Evolutionary conservation across 768 basidiomycete genomes (phyloP).

Genomic region (Leucosporidium yakuticum): DNA sequence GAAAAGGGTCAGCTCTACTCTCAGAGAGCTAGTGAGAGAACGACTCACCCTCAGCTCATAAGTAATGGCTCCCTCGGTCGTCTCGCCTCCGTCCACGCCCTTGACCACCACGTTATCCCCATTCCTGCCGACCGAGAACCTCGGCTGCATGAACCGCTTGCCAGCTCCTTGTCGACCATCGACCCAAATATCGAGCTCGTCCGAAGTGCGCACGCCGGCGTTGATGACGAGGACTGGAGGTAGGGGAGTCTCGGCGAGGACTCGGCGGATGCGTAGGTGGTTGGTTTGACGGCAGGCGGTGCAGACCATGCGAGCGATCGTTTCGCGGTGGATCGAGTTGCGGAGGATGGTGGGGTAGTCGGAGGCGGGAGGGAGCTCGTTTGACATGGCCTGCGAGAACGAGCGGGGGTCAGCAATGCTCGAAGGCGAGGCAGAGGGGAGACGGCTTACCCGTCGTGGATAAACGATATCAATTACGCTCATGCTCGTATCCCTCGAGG

Average conservation of each 20-base stretch:
- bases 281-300: constrained; percentile 71
- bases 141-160: constrained; percentile 56
- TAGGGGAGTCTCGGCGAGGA: constrained; percentile 55
- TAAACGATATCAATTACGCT: constrained; percentile 83
- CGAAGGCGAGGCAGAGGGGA: not conserved
- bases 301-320: constrained; percentile 80
- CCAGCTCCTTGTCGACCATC: constrained; percentile 47
- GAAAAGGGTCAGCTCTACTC: not conserved
- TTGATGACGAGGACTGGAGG: constrained; percentile 84
- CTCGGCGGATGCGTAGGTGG: constrained; percentile 64
- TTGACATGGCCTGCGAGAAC: constrained; percentile 38
- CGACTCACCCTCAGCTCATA: constrained; percentile 70
- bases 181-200: constrained; percentile 67
- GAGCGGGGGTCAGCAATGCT: not conserved
- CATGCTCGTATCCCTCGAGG: constrained; percentile 69
- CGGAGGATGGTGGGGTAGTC: constrained; percentile 66
- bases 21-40: not conserved
- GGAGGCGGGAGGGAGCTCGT: constrained; percentile 43
- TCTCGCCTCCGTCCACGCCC: constrained; percentile 53
- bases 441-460: constrained; percentile 63
- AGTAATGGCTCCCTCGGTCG: constrained; percentile 47
- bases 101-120: constrained; percentile 50
- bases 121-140: constrained; percentile 34
- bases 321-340: constrained; percentile 70
- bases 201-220: constrained; percentile 70